phyloP scores from a whole-genome alignment of 2,329 filamentous ascomycete species.

The Phialemoniopsis sp. region DNA sequence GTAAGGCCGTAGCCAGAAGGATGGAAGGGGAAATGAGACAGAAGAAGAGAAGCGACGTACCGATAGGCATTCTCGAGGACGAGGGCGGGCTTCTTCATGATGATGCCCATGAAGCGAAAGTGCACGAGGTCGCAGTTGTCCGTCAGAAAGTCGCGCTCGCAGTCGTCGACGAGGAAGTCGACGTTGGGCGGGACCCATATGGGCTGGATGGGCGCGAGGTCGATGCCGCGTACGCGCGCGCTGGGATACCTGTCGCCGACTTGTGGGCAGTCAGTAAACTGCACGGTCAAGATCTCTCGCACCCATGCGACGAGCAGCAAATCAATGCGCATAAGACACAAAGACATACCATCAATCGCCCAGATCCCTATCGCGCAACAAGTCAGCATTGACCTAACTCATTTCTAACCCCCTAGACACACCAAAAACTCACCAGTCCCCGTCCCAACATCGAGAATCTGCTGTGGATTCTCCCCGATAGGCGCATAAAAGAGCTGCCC shows the following conservation, averaged over 20 bases:
- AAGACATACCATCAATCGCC: conserved; percentile 18
- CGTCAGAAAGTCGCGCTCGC: conserved; percentile 17
- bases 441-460: conserved; percentile 30
- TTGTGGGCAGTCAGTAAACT: neutral
- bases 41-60: conserved; percentile 14
- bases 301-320: neutral
- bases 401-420: too few species aligned
- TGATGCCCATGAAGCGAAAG: conserved; percentile 19
- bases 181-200: conserved; percentile 34
- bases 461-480: conserved; percentile 27
- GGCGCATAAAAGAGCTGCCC: conserved; percentile 36
- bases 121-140: conserved; percentile 22
- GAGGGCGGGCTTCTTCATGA: conserved; percentile 44
- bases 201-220: conserved; percentile 33
- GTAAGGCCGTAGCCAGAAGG: too few species aligned
- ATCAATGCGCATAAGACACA: conserved; percentile 1
- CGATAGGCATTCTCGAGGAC: conserved; percentile 35
- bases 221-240: conserved; percentile 31
- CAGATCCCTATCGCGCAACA: conserved; percentile 22
- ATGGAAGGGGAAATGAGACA: neutral
- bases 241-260: conserved; percentile 31
- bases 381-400: too few species aligned
- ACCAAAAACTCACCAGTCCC: conserved; percentile 22
- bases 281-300: neutral
- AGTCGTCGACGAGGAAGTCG: conserved; percentile 30